Percentiles rank a stretch among this genome's conserved stretches.
Evolutionary conservation across 345 rosid species (phyloP).

Genomic region (Pseudoturritis turrita): DNA sequence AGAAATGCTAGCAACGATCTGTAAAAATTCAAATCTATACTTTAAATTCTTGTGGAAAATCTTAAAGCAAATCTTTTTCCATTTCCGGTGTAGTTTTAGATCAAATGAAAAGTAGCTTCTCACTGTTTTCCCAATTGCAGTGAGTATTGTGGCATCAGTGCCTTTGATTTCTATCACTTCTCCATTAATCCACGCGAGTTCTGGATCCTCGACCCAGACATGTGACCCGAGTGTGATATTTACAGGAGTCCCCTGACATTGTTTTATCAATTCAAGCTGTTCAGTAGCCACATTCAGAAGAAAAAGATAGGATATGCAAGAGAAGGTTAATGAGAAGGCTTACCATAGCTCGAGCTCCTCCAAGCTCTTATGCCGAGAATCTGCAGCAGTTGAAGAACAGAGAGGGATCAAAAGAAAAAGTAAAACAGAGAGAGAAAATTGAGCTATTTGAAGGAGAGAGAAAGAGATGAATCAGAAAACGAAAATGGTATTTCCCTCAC

Average conservation of each 20-base stretch:
- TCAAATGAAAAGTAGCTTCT: constrained; percentile 21
- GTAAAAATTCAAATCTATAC: constrained; percentile 11
- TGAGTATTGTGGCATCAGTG: constrained; percentile 35
- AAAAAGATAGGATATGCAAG: constrained; percentile 7
- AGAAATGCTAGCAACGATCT: constrained; percentile 45
- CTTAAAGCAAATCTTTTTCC: not conserved
- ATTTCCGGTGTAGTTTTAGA: not conserved
- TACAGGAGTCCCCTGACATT: constrained; percentile 48
- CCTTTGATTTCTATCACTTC: constrained; percentile 52
- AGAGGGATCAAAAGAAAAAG: constrained; percentile 3
- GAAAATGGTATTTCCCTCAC: not conserved
- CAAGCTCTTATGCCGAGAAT: constrained; percentile 15
- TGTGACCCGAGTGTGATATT: constrained; percentile 57
- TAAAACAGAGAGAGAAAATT: not conserved
- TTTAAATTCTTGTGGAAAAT: not conserved
- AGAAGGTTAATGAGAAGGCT: constrained; percentile 5
- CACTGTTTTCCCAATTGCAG: constrained; percentile 41
- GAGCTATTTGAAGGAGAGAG: not conserved
- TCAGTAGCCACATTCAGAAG: constrained; percentile 3
- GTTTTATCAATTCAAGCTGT: constrained; percentile 3
- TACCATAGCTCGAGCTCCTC: constrained; percentile 34
- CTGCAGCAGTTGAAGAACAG: not conserved
- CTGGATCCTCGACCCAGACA: constrained; percentile 62
- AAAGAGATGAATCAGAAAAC: constrained; percentile 26
- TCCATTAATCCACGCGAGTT: constrained; percentile 54